Percentiles rank a stretch among this genome's conserved stretches.
phyloP scores from a whole-genome alignment of 2,329 filamentous ascomycete species.

The Helicocarpus griseus region DNA sequence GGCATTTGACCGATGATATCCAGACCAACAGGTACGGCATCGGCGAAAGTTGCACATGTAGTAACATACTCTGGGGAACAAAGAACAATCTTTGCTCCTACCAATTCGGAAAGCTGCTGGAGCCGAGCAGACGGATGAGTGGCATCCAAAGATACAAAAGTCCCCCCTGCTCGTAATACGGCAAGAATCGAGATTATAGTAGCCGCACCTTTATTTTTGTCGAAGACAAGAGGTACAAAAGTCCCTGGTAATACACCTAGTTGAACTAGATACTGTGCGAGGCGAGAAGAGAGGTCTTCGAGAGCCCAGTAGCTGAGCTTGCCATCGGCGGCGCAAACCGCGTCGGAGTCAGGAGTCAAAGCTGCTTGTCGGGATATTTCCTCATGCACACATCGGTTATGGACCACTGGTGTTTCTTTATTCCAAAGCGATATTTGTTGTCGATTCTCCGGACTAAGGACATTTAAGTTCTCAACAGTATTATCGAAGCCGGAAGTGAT shows the following conservation, averaged over 20 bases:
- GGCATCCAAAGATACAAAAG: conserved; percentile 26
- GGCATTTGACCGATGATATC: conserved; percentile 20
- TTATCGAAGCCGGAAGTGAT: neutral
- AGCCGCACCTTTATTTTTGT: neutral
- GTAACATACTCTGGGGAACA: conserved; percentile 24
- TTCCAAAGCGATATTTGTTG: neutral
- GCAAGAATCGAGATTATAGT: conserved; percentile 26
- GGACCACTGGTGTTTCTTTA: neutral
- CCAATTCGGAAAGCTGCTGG: conserved; percentile 23
- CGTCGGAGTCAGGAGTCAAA: neutral
- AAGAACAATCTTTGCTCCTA: conserved; percentile 23
- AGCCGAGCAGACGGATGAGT: conserved; percentile 26
- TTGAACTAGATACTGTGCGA: conserved; percentile 3
- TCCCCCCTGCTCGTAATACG: conserved; percentile 26
- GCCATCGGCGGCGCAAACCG: neutral
- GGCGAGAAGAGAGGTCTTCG: neutral
- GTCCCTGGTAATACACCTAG: neutral
- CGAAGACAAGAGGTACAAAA: conserved; percentile 6
- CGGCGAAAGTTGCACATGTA: conserved; percentile 21
- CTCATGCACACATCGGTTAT: neutral
- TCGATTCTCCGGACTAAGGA: neutral
- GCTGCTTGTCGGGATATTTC: neutral
- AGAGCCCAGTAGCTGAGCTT: neutral
- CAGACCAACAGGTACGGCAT: conserved; percentile 24
- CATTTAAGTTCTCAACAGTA: neutral